phyloP scores from a whole-genome alignment of 345 rosid species.

The Populus pruinosa region DNA sequence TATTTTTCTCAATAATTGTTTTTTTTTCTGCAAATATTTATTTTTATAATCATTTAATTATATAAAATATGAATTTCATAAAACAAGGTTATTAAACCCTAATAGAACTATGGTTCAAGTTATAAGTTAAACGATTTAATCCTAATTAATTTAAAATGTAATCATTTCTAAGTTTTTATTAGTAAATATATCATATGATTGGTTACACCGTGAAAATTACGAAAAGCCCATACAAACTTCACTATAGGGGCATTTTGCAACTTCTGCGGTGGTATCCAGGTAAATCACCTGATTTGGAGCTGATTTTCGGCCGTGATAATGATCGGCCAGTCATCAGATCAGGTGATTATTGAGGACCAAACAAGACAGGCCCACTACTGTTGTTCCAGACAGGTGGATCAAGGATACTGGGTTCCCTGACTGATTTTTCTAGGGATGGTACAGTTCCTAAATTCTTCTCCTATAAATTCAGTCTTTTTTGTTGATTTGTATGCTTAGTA shows the following conservation, averaged over 20 bases:
- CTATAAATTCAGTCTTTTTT: background rate
- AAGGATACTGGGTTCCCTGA: constrained; percentile 75
- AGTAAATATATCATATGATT: too few relatives aligned
- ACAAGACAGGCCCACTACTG: constrained; percentile 43
- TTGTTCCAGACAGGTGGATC: constrained; percentile 45
- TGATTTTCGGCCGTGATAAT: constrained; percentile 53
- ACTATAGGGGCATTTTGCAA: constrained; percentile 71
- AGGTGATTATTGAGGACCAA: constrained; percentile 32
- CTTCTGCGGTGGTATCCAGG: constrained; percentile 43
- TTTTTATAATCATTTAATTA: too few relatives aligned
- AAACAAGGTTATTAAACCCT: too few relatives aligned
- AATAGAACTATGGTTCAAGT: too few relatives aligned
- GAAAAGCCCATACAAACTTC: constrained; percentile 44
- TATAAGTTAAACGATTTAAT: too few relatives aligned
- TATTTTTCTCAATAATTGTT: too few relatives aligned
- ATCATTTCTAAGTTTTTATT: too few relatives aligned
- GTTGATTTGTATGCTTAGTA: background rate
- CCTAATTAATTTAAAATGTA: too few relatives aligned
- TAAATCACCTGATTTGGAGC: constrained; percentile 60
- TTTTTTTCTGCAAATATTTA: too few relatives aligned
- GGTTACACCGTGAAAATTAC: constrained; percentile 42
- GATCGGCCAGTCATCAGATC: constrained; percentile 48
- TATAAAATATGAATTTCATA: too few relatives aligned
- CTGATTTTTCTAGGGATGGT: constrained; percentile 66
- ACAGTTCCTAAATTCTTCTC: background rate